Evolutionary conservation across 1,139 yeast genomes (phyloP).

Genomic region (Blastobotrys niveus): DNA sequence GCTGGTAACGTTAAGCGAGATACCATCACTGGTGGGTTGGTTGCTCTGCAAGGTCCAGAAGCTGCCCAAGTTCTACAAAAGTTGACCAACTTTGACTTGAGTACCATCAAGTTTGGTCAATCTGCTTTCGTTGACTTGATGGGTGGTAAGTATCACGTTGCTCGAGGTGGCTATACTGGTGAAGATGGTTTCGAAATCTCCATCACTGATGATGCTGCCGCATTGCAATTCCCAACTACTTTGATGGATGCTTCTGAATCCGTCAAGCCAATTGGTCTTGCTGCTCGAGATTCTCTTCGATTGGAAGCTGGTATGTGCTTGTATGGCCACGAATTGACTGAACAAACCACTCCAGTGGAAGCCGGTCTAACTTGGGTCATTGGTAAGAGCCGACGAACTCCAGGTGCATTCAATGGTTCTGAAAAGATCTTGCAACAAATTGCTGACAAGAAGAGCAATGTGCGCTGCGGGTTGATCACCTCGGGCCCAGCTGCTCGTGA

Average conservation of each 20-base stretch:
- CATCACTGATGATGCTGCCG: constrained; percentile 55
- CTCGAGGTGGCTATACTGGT: constrained; percentile 96
- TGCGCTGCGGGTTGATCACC: constrained; percentile 71
- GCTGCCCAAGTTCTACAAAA: constrained; percentile 62
- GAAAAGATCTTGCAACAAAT: constrained; percentile 64
- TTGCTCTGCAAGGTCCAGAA: constrained; percentile 91
- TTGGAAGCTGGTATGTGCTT: constrained; percentile 98
- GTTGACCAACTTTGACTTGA: constrained; percentile 55
- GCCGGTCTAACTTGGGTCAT: constrained; percentile 87
- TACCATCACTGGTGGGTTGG: constrained; percentile 65
- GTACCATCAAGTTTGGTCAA: constrained; percentile 67
- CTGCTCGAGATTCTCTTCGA: constrained; percentile 92
- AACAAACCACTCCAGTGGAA: constrained; percentile 78
- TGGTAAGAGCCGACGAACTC: constrained; percentile 67
- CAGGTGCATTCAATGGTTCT: constrained; percentile 65
- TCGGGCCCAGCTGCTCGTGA: constrained; percentile 93
- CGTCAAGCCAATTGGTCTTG: constrained; percentile 88
- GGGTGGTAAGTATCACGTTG: constrained; percentile 53
- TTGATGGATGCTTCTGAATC: constrained; percentile 52
- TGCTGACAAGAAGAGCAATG: constrained; percentile 52
- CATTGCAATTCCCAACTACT: constrained; percentile 56
- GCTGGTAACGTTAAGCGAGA: constrained; percentile 47
- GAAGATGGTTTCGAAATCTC: constrained; percentile 96
- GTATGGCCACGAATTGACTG: constrained; percentile 86
- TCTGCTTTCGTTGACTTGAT: constrained; percentile 51